Percentiles rank a stretch among this genome's conserved stretches.
phyloP scores from a whole-genome alignment of 768 basidiomycete species.

The Cystobasidium onofrii region DNA sequence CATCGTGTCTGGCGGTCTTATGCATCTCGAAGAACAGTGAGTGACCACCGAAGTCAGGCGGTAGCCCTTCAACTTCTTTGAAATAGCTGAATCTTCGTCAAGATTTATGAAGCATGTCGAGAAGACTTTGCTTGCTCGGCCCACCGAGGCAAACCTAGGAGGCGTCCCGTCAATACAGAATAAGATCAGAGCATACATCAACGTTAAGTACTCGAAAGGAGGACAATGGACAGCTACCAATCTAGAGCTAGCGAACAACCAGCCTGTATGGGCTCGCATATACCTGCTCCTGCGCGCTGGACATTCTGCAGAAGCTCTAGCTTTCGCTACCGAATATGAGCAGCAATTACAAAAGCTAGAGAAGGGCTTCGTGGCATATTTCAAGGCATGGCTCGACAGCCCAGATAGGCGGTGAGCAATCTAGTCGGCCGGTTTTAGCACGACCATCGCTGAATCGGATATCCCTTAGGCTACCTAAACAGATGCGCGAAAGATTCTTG shows the following conservation, averaged over 20 bases:
- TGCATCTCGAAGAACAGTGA: constrained; percentile 74
- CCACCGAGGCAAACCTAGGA: constrained; percentile 75
- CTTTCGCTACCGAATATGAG: constrained; percentile 63
- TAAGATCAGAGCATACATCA: constrained; percentile 77
- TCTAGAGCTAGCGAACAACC: constrained; percentile 79
- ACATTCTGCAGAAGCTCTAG: constrained; percentile 67
- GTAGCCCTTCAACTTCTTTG: too few relatives aligned
- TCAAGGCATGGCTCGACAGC: constrained; percentile 74
- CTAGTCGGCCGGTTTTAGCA: too few relatives aligned
- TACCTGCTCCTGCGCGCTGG: constrained; percentile 87
- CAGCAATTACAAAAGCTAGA: constrained; percentile 62
- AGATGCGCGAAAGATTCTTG: constrained; percentile 57
- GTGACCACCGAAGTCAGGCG: constrained; percentile 37
- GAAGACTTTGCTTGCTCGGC: constrained; percentile 67
- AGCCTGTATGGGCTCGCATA: constrained; percentile 87
- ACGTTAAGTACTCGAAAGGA: constrained; percentile 68
- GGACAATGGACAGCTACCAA: constrained; percentile 70
- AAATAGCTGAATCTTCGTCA: neutral
- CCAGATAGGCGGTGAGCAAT: constrained; percentile 62
- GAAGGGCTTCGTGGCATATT: constrained; percentile 68
- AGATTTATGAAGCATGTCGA: constrained; percentile 54
- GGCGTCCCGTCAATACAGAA: constrained; percentile 84
- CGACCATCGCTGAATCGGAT: neutral
- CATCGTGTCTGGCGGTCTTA: constrained; percentile 67
- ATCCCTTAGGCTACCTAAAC: constrained; percentile 43